Percentiles rank a stretch among this genome's conserved stretches.
These are phyloP conservation scores for Ceratobasidium sp. DNA, from an alignment of 1,284 basidiomycete species.

Conservation along the genomic window DNA sequence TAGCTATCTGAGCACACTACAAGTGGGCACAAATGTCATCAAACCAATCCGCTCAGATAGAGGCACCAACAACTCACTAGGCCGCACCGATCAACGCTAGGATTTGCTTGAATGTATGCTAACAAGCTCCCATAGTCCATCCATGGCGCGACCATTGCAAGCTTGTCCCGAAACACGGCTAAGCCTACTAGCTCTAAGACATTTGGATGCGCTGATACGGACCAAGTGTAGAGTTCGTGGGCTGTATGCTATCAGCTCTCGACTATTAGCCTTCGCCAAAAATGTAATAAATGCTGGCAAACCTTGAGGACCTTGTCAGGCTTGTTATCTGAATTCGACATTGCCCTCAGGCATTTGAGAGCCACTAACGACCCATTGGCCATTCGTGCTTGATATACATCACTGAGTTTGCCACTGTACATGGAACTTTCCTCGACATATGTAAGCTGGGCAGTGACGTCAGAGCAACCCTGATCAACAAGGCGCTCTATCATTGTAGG, in stretches of 20 bases:
- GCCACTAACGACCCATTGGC: not conserved
- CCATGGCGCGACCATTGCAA: slow-evolving; percentile 32
- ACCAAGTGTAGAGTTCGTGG: slow-evolving; percentile 28
- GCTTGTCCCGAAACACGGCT: slow-evolving; percentile 8
- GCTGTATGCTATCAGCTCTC: slow-evolving; percentile 21
- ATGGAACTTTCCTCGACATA: slow-evolving; percentile 8
- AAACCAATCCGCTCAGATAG: not conserved
- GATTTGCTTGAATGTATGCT: slow-evolving; percentile 6
- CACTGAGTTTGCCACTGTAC: not conserved
- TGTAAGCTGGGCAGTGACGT: slow-evolving; percentile 5
- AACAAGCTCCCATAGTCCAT: slow-evolving; percentile 23
- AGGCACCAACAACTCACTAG: not conserved
- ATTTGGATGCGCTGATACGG: slow-evolving; percentile 9
- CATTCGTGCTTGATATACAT: slow-evolving; percentile 18
- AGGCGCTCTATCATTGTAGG: slow-evolving; percentile 10
- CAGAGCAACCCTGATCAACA: slow-evolving; percentile 9
- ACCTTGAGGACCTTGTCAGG: slow-evolving; percentile 30
- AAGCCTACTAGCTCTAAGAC: slow-evolving; percentile 11
- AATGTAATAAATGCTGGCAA: too few relatives aligned
- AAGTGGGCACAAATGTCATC: not conserved
- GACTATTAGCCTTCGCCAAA: not conserved
- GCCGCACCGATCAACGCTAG: not conserved
- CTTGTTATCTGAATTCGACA: slow-evolving; percentile 6
- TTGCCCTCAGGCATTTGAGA: slow-evolving; percentile 22
- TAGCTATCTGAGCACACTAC: slow-evolving; percentile 21